phyloP scores from a whole-genome alignment of 2,329 filamentous ascomycete species.

The Lasiodiplodia hormozganensis region DNA sequence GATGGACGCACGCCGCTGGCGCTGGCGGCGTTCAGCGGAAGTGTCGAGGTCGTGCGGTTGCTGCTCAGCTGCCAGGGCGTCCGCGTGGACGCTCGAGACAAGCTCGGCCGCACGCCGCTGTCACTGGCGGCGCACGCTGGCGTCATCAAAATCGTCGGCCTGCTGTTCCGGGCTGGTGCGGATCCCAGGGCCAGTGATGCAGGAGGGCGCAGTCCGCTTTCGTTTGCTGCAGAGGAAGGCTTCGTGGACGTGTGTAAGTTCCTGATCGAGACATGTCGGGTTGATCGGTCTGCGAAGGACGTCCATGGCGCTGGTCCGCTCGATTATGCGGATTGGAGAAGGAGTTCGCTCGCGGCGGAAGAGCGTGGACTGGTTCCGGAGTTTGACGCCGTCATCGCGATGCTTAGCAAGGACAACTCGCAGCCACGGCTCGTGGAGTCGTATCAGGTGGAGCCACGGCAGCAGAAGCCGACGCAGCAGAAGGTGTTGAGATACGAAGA shows the following conservation, averaged over 20 bases:
- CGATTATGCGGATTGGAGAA: not conserved
- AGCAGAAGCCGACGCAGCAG: not conserved
- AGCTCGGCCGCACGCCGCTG: not conserved
- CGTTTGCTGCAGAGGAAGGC: not conserved
- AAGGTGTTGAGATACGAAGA: not conserved
- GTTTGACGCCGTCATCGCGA: conserved; percentile 1
- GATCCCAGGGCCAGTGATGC: not conserved
- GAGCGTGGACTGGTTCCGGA: not conserved
- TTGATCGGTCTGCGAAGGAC: not conserved
- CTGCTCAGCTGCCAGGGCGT: too few species aligned
- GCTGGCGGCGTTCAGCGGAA: too few species aligned
- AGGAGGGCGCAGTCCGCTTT: not conserved
- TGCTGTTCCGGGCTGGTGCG: not conserved
- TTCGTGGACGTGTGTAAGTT: not conserved
- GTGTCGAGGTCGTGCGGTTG: too few species aligned
- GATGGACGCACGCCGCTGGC: not conserved
- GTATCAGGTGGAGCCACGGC: not conserved
- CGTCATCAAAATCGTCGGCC: not conserved
- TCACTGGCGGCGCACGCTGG: not conserved
- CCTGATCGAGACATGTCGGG: not conserved
- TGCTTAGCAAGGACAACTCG: not conserved
- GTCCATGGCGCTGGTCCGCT: not conserved
- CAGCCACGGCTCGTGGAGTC: not conserved
- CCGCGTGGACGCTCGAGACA: too few species aligned
- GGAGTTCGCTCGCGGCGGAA: not conserved